Base-by-base conservation (phyloP, 768 basidiomycete species). In the Xerocomellus chrysenteron region DNA sequence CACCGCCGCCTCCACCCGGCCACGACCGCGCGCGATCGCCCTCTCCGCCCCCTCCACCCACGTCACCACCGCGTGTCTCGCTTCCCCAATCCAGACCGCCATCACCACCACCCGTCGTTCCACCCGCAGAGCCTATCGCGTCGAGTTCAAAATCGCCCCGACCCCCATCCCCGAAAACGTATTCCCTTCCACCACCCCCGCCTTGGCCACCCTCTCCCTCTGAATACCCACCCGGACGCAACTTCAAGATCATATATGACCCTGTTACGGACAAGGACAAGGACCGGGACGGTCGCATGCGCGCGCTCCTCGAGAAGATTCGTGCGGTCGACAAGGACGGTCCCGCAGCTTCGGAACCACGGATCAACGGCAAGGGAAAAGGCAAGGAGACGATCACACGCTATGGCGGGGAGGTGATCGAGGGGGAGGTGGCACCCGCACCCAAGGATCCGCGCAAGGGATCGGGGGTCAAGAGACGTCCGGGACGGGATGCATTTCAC, bases 171-270 rank as follows among this genome's bases (percentile, higher is more conserved):
- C 71, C 75, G 17, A 66, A 71, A 52, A 61, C 66, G 0, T 79
- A 78, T 60, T 75, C 77, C 8, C 69, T 77, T 13, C 73, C 78
- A 13, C 73, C 77, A 2, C 70, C 71, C 4, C 85, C 81, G 16
- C 71, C 75, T 3, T 89, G 85, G 84, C 78, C 80, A 1, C 84
- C 87, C 1, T 76, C 79, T 11, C 75, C 71, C 3, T 75, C 77
- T 12, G 80, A 76, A 56, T 82, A 78, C 58, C 78, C 83, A 1
- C 57, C 71, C 5, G 78, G 70, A n/a, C 78, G 75, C 56, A 66
- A 80, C 24, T 87, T 80, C 72, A 86, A 82, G 63, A 76, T 90
- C 10, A 69, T 89, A 8, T 90, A 79, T 65, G 88, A 92, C 65
- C 80, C 84, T 32, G 56, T 73, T 3, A 63, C 80, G 26, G n/a